Evolutionary conservation across 1,284 basidiomycete genomes (phyloP), one percentile per base, ranked within the genome.

Genomic region (Cryptococcus sp.): DNA sequence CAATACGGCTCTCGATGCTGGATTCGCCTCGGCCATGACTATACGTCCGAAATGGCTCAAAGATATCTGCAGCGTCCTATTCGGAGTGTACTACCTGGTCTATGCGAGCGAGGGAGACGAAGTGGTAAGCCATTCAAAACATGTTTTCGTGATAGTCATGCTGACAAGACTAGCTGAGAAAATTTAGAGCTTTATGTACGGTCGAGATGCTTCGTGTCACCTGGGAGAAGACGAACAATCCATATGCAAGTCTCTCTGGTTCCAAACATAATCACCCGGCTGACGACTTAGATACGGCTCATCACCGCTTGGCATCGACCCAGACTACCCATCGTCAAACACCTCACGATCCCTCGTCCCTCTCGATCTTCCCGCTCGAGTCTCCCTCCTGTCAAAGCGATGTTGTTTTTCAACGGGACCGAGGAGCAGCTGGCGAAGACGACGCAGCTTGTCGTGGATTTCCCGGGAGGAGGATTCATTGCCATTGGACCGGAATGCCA

Each of bases 221-320:
- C 7, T 97, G 94, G 94, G 90, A 97, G 72, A 98, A 98, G 78
- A 89, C 90, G 0, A 80, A 80, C 9, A 95, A 97, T 73, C 93
- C 92, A 51, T 89, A 91, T 75, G 87, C 87, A 61, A 55, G 79
- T 66, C 26, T 16, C 4, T 24, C 32, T n/a, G 4, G 14, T 5
- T 22, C 21, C 26, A 16, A 5, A 5, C 37, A 37, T 33, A n/a
- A 47, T n/a, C n/a, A n/a, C n/a, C n/a, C n/a, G n/a, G 26, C 48
- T 41, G 16, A 55, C n/a, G n/a, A 16, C 4, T n/a, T 56, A 88
- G 86, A 77, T 95, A 54, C 83, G 85, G 31, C 70, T 84, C 21
- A 59, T 87, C 38, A 82, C 83, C 3, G 73, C 73, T 48, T 69
- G 77, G 32, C 82, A 85, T 37, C 78, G 79, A 0, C 78, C 79